Evolutionary conservation across 1,139 yeast species (phyloP).

Genomic region (Saccharomyces hybrid): DNA sequence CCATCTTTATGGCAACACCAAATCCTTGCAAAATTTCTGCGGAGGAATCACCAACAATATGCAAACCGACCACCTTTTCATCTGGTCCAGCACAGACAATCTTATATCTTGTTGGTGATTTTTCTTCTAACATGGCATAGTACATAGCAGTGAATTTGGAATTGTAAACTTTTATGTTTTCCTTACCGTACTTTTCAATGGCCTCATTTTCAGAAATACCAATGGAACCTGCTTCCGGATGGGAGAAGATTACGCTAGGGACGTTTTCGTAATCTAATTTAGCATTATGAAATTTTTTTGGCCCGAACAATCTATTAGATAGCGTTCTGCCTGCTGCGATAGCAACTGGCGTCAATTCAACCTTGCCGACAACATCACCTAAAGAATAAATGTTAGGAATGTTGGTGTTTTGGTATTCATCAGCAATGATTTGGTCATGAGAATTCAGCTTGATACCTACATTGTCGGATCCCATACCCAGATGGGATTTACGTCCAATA

Average conservation of each 20-base stretch:
- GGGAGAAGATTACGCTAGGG: constrained; percentile 90
- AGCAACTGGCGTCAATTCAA: constrained; percentile 95
- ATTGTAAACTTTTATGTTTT: constrained; percentile 70
- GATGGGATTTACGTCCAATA: constrained; percentile 74
- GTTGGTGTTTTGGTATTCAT: constrained; percentile 80
- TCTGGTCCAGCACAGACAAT: constrained; percentile 68
- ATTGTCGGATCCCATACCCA: constrained; percentile 67
- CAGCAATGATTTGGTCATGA: constrained; percentile 57
- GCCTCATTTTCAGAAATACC: constrained; percentile 82
- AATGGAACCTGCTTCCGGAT: constrained; percentile 93
- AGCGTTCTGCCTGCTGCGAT: constrained; percentile 96
- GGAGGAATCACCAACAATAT: constrained; percentile 81
- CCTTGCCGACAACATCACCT: constrained; percentile 89
- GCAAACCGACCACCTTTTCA: constrained; percentile 93
- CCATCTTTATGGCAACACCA: constrained; percentile 96
- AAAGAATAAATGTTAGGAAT: constrained; percentile 69
- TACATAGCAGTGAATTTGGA: constrained; percentile 87
- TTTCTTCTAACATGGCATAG: constrained; percentile 79
- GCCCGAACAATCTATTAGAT: constrained; percentile 85
- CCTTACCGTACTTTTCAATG: constrained; percentile 66
- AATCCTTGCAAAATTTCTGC: constrained; percentile 95
- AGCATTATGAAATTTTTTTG: constrained; percentile 52
- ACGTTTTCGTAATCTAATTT: constrained; percentile 79
- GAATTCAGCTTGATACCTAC: constrained; percentile 62
- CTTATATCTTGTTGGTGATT: constrained; percentile 84